Evolutionary conservation across 768 basidiomycete species (phyloP), one percentile per base, ranked within the genome.

Genomic region (Leucosporidium yakuticum): DNA sequence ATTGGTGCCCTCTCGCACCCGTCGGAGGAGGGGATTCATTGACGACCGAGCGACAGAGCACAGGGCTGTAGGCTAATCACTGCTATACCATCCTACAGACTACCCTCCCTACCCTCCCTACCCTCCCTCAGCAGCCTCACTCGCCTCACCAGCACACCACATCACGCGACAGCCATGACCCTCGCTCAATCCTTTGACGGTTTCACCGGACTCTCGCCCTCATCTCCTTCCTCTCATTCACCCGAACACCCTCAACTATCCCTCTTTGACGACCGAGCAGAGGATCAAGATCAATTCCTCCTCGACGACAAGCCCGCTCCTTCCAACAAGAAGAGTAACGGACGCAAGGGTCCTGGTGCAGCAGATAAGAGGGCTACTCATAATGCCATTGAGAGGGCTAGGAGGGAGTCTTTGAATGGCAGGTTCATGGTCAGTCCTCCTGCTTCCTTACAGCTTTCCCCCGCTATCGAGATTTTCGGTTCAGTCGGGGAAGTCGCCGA

Each of bases 351-450:
- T 19, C 50, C 50, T 7, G 70, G 70, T 1, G 65, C 94, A 62
- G 94, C 93, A 61, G 95, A 97, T 79, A 90, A 94, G 79, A 83
- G 95, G 47, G 91, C 92, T 5, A 93, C 90, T 27, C 95, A 99
- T 81, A 99, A 98, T 78, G 95, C 96, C 39, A 91, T 97, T 66
- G 96, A 97, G 81, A 84, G 96, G 60, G 88, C 89, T 76, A 85
- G 95, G 58, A 82, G 95, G 60, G 95, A 98, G 81, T 93, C 89
- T 55, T 81, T 98, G 61, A 99, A 97, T 77, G 85, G 88, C 62
- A 85, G 92, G 67, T 98, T 98, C 82, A 81, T 96, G 74, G 89
- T 87, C 14, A 39, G 58, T 55, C n/a, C 21, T n/a, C 4, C 25
- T 19, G 29, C 50, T 51, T 12, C 39, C 11, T 8, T 9, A 44